phyloP scores from a whole-genome alignment of 176 grass and related monocot genomes.

The Calamus simplicifolius region DNA sequence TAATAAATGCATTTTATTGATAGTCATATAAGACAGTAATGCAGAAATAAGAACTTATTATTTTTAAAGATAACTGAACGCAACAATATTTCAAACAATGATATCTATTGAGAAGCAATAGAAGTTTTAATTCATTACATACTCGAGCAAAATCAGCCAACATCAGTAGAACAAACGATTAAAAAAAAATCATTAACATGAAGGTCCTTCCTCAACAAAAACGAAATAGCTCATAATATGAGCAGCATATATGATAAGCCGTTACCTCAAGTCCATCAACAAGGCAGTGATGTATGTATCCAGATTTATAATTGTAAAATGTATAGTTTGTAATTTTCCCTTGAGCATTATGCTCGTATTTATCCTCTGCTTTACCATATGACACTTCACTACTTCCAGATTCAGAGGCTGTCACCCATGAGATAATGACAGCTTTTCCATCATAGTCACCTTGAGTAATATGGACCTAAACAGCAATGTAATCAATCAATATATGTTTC shows the following conservation, averaged over 20 bases:
- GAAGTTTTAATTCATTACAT: too few species aligned
- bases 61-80: too few species aligned
- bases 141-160: too few species aligned
- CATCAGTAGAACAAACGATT: too few species aligned
- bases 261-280: conserved; percentile 69
- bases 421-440: conserved; percentile 79
- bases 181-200: too few species aligned
- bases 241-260: neutral
- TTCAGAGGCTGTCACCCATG: conserved; percentile 72
- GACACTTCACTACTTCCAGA: conserved; percentile 56
- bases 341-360: conserved; percentile 53
- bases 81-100: too few species aligned
- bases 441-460: conserved; percentile 96
- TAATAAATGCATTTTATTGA: too few species aligned
- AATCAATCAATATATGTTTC: neutral
- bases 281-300: conserved; percentile 91
- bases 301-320: conserved; percentile 88
- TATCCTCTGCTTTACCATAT: conserved; percentile 50
- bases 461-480: conserved; percentile 54
- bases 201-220: too few species aligned
- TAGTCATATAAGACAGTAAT: too few species aligned
- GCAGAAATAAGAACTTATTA: too few species aligned
- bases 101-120: too few species aligned
- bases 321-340: conserved; percentile 75
- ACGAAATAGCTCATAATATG: too few species aligned